phyloP scores from a whole-genome alignment of 805 yeast genomes.

The Metschnikowia continentalis region DNA sequence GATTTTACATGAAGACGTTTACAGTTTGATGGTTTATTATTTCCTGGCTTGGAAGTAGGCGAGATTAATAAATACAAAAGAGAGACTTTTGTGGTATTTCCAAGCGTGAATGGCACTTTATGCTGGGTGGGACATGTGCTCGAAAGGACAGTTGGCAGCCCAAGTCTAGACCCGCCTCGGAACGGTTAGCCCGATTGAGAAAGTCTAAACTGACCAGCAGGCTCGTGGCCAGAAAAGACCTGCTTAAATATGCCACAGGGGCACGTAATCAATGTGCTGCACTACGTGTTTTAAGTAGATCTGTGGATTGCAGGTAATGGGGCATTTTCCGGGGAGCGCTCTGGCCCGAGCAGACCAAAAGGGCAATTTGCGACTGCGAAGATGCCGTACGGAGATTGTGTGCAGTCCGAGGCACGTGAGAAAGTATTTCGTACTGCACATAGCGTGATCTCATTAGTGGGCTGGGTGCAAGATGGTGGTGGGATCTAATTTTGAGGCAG shows the following conservation, averaged over 20 bases:
- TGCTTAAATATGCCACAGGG: background rate
- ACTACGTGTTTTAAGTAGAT: background rate
- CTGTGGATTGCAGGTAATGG: background rate
- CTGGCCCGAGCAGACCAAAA: background rate
- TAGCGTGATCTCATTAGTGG: background rate
- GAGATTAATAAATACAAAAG: too few species aligned
- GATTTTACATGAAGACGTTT: too few species aligned
- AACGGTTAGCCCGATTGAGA: background rate
- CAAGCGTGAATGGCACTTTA: background rate
- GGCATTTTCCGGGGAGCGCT: background rate
- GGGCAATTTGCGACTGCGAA: background rate
- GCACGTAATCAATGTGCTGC: background rate
- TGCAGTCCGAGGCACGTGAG: background rate
- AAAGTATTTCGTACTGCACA: background rate
- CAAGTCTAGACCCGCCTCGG: background rate
- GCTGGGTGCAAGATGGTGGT: too few species aligned
- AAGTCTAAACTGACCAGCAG: background rate
- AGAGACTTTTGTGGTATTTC: background rate
- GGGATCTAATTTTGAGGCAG: too few species aligned
- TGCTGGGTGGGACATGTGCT: background rate
- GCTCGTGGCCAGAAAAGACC: background rate
- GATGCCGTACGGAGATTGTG: background rate
- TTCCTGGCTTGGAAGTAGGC: too few species aligned
- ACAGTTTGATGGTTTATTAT: too few species aligned
- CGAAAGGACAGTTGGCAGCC: background rate